Evolutionary conservation across 352 stramenopile species (phyloP).

Genomic region (Phytopythium delawarense): DNA sequence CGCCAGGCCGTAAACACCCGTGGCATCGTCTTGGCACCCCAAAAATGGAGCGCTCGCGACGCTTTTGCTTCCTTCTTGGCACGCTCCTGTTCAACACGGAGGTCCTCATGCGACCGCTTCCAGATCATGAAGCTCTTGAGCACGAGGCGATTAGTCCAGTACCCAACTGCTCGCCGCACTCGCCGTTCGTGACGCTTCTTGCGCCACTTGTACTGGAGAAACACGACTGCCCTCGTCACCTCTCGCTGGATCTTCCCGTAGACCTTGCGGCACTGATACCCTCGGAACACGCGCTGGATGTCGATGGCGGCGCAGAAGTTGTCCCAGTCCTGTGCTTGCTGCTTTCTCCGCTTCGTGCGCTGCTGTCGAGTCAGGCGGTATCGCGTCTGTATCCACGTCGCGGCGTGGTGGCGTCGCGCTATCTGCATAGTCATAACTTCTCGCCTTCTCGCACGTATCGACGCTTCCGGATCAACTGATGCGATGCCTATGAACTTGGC

Average conservation of each 20-base stretch:
- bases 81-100: constrained; percentile 18
- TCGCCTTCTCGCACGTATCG: constrained; percentile 29
- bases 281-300: constrained; percentile 54
- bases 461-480: constrained; percentile 27
- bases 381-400: constrained; percentile 37
- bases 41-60: constrained; percentile 57
- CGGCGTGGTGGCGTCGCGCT: constrained; percentile 18
- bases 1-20: constrained; percentile 48
- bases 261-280: constrained; percentile 29
- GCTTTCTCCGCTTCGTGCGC: constrained; percentile 15
- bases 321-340: constrained; percentile 31
- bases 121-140: constrained; percentile 53
- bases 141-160: constrained; percentile 53
- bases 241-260: constrained; percentile 37
- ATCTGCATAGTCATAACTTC: constrained; percentile 21
- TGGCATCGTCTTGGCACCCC: constrained; percentile 44
- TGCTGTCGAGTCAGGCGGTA: constrained; percentile 30
- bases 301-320: constrained; percentile 50
- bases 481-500: constrained; percentile 41
- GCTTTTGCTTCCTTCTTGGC: constrained; percentile 25
- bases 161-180: constrained; percentile 43
- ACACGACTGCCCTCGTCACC: constrained; percentile 32
- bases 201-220: constrained; percentile 61
- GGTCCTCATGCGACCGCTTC: constrained; percentile 25
- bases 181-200: constrained; percentile 37